Percentiles rank a stretch among this genome's conserved stretches.
These are phyloP conservation scores for Pichia sporocuriosa DNA, from an alignment of 805 yeast genomes.

Conservation along the genomic window DNA sequence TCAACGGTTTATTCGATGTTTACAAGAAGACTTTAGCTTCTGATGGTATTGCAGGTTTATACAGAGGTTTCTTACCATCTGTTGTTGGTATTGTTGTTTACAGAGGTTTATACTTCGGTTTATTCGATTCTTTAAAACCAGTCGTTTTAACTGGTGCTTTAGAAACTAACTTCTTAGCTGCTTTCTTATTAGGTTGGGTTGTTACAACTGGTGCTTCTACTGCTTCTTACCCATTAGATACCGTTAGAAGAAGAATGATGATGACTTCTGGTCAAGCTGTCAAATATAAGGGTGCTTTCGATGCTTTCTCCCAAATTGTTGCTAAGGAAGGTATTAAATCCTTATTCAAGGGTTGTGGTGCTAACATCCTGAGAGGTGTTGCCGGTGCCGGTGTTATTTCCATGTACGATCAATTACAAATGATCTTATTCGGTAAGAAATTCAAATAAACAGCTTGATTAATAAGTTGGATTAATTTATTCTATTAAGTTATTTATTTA, in stretches of 20 bases:
- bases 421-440: slow-evolving; percentile 93
- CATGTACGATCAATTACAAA: slow-evolving; percentile 93
- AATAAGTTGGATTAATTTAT: neutral
- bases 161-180: slow-evolving; percentile 91
- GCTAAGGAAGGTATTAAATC: slow-evolving; percentile 93
- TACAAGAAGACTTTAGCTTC: slow-evolving; percentile 92
- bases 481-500: slow-evolving; percentile 1
- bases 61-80: slow-evolving; percentile 99
- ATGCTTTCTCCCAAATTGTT: slow-evolving; percentile 84
- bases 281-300: slow-evolving; percentile 92
- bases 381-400: slow-evolving; percentile 99
- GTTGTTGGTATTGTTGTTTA: slow-evolving; percentile 95
- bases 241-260: slow-evolving; percentile 99
- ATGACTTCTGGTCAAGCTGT: slow-evolving; percentile 99
- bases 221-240: slow-evolving; percentile 98
- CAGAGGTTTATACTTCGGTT: slow-evolving; percentile 99
- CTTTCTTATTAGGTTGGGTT: slow-evolving; percentile 95
- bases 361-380: slow-evolving; percentile 99
- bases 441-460: slow-evolving; percentile 48
- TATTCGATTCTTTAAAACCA: slow-evolving; percentile 95
- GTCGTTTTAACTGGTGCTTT: slow-evolving; percentile 88
- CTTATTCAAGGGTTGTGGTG: slow-evolving; percentile 98
- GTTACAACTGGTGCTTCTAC: slow-evolving; percentile 98
- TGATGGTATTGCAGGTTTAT: slow-evolving; percentile 97
- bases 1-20: slow-evolving; percentile 95